These are phyloP conservation scores for Aspergillus puulaauensis DNA, from an alignment of 2,329 filamentous ascomycete genomes.

Conservation along the genomic window DNA sequence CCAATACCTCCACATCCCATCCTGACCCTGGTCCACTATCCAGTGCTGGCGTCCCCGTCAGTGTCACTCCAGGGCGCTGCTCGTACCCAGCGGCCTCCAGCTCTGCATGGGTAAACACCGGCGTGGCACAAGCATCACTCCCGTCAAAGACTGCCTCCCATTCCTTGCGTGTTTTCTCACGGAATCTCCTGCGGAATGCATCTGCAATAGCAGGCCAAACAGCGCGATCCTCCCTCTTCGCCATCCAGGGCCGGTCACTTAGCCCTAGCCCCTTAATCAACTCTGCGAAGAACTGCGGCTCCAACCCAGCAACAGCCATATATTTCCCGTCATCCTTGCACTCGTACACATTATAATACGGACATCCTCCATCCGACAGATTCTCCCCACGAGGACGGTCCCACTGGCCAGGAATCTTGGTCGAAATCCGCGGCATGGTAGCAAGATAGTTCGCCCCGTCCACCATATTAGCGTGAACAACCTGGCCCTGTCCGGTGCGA, in stretches of 20 bases:
- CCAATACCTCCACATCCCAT: not conserved
- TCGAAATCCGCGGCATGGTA: conserved; percentile 67
- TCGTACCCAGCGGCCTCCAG: conserved; percentile 56
- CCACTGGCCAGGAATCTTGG: conserved; percentile 56
- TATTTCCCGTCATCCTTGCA: conserved; percentile 62
- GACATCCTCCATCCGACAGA: conserved; percentile 74
- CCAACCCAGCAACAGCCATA: conserved; percentile 82
- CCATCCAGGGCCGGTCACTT: not conserved
- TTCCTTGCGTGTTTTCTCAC: conserved; percentile 57
- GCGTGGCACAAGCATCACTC: conserved; percentile 84
- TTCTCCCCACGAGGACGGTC: conserved; percentile 66
- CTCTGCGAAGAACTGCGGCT: conserved; percentile 73
- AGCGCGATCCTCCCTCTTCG: not conserved
- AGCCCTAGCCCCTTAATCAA: conserved; percentile 63
- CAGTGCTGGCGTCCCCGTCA: not conserved
- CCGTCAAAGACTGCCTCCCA: conserved; percentile 84
- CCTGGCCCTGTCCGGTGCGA: conserved; percentile 67
- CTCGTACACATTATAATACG: conserved; percentile 82
- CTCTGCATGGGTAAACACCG: conserved; percentile 71
- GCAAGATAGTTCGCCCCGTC: conserved; percentile 76
- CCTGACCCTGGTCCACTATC: not conserved
- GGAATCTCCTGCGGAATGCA: conserved; percentile 48
- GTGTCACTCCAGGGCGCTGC: conserved; percentile 15
- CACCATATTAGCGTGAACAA: conserved; percentile 92
- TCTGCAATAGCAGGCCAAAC: not conserved